A percentile compares a stretch with the other conserved stretches of the same genome.
Conservation (phyloP, 192 early-diverging fungal genomes). For the Polychytrium aggregatum region DNA sequence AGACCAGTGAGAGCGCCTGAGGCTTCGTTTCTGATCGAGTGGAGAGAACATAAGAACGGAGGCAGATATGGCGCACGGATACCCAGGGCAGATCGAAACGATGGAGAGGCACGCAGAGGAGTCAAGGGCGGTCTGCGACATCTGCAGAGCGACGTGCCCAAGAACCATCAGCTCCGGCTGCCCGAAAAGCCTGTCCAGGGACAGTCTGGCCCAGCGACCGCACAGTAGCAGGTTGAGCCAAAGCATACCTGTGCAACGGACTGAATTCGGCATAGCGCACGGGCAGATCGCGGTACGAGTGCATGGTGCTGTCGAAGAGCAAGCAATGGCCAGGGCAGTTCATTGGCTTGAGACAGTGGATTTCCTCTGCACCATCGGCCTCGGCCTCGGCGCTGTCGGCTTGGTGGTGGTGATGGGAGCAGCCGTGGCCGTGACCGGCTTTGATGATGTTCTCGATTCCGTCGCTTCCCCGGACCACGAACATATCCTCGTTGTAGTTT, state of each 20-base stretch:
- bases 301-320: conserved; percentile 64
- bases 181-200: too few relatives aligned
- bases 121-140: too few relatives aligned
- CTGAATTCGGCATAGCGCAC: conserved; percentile 86
- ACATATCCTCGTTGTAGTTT: conserved; percentile 94
- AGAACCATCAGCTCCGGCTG: too few relatives aligned
- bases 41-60: too few relatives aligned
- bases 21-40: conserved; percentile 80
- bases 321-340: conserved; percentile 96
- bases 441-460: neutral
- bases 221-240: too few relatives aligned
- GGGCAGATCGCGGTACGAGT: conserved; percentile 83
- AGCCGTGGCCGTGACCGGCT: neutral
- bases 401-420: conserved; percentile 12
- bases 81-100: too few relatives aligned
- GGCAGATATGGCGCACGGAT: too few relatives aligned
- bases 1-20: conserved; percentile 82
- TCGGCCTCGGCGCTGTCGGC: conserved; percentile 15
- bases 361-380: conserved; percentile 19
- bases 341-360: conserved; percentile 92
- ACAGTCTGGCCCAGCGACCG: too few relatives aligned
- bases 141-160: too few relatives aligned
- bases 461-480: conserved; percentile 29
- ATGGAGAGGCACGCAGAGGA: too few relatives aligned
- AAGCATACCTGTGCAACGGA: conserved; percentile 77